Evolutionary conservation across 495 filamentous ascomycete species (phyloP).

Genomic region (Podospora tetraspora): DNA sequence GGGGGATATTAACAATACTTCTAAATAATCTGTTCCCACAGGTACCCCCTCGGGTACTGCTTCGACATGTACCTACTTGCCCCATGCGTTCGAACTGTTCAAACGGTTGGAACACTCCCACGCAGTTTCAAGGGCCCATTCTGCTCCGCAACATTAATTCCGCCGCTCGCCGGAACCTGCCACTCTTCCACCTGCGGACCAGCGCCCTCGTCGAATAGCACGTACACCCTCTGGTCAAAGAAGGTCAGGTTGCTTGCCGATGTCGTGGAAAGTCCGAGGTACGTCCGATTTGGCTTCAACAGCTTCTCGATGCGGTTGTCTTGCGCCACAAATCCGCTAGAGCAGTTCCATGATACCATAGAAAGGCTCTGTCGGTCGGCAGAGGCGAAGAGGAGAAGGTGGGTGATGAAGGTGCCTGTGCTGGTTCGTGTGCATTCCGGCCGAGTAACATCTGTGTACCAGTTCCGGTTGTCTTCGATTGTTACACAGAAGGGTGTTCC

Average conservation of each 20-base stretch:
- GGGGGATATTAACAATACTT: no score
- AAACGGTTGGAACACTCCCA: constrained; percentile 7
- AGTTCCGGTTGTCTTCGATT: constrained; percentile 13
- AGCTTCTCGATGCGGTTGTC: constrained; percentile 6
- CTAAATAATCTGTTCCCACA: no score
- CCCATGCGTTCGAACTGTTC: no score
- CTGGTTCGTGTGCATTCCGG: constrained; percentile 5
- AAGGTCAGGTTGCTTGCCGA: constrained; percentile 10
- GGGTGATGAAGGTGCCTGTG: constrained; percentile 4
- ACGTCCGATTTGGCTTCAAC: constrained; percentile 12
- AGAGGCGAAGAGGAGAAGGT: constrained; percentile 11
- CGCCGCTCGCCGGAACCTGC: constrained; percentile 12
- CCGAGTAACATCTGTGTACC: neutral
- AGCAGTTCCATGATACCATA: constrained; percentile 17
- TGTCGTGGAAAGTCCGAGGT: constrained; percentile 12
- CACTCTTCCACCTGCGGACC: constrained; percentile 15
- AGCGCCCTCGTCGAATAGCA: constrained; percentile 13
- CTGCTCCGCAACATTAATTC: neutral
- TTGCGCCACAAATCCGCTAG: constrained; percentile 10
- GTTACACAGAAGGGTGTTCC: constrained; percentile 6
- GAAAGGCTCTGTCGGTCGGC: constrained; percentile 1
- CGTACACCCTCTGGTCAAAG: constrained; percentile 15
- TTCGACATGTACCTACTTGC: no score
- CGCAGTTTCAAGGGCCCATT: constrained; percentile 12
- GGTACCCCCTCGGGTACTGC: no score